Percentiles rank a stretch among this genome's conserved stretches.
These are phyloP conservation scores for Calonectria henricotiae DNA, from an alignment of 2,329 filamentous ascomycete genomes.

Conservation along the genomic window DNA sequence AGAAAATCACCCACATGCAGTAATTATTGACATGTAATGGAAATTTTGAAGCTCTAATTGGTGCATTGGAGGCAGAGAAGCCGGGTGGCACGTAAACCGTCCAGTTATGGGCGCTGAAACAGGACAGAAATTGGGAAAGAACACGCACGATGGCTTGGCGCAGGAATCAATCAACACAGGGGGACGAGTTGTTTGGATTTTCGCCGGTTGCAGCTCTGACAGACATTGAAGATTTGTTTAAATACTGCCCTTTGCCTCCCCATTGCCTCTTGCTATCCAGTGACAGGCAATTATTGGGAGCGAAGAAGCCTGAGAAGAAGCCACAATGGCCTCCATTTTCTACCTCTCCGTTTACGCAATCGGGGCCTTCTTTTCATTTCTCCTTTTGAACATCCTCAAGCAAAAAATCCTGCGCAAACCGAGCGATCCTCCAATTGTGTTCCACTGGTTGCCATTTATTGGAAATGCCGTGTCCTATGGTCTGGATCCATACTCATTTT, in stretches of 20 bases:
- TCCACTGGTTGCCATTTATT: constrained; percentile 75
- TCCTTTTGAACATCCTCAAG: constrained; percentile 38
- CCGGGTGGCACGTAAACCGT: background rate
- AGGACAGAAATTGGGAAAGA: constrained; percentile 2
- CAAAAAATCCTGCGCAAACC: constrained; percentile 42
- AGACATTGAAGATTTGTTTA: background rate
- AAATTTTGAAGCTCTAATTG: background rate
- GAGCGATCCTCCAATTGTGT: constrained; percentile 68
- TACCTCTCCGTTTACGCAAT: constrained; percentile 33
- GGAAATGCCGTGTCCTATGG: constrained; percentile 82
- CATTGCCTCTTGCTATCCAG: background rate
- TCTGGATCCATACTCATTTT: constrained; percentile 80
- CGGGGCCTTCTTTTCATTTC: constrained; percentile 20
- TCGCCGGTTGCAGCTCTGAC: background rate
- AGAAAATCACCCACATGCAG: background rate
- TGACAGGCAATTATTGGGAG: background rate
- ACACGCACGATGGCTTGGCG: constrained; percentile 1
- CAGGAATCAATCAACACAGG: background rate
- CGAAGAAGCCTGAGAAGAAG: background rate
- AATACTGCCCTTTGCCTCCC: background rate
- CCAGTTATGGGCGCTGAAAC: background rate
- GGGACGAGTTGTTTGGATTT: background rate
- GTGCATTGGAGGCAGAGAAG: background rate
- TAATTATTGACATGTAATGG: background rate
- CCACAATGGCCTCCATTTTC: constrained; percentile 33